Evolutionary conservation across 805 yeast genomes (phyloP).

Genomic region (Grigorovia transvaalensis): DNA sequence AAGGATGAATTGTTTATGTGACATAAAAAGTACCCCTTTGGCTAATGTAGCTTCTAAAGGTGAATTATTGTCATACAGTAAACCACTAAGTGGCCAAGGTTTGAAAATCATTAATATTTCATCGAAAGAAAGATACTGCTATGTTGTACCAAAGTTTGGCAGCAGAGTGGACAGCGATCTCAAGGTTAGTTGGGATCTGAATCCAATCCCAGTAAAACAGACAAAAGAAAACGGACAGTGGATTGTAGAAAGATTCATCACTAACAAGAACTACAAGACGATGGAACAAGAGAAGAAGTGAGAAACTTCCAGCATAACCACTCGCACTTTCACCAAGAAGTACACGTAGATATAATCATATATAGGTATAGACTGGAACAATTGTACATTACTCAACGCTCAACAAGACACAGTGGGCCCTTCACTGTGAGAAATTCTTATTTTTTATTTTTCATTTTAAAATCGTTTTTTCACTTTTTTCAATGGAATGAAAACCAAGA

Average conservation of each 20-base stretch:
- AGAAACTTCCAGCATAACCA: not conserved
- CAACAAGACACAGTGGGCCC: not conserved
- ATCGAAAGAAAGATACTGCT: slow-evolving; percentile 67
- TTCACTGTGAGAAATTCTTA: no score
- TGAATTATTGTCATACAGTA: slow-evolving; percentile 70
- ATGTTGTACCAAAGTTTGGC: slow-evolving; percentile 85
- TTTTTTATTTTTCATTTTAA: not conserved
- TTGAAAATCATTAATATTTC: slow-evolving; percentile 65
- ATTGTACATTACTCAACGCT: not conserved
- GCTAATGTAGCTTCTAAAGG: slow-evolving; percentile 68
- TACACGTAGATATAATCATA: not conserved
- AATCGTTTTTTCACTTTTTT: not conserved
- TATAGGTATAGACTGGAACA: not conserved
- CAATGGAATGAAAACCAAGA: not conserved
- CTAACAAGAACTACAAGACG: slow-evolving; percentile 19
- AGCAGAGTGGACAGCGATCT: slow-evolving; percentile 68
- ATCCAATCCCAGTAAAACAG: slow-evolving; percentile 68
- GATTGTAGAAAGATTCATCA: slow-evolving; percentile 34
- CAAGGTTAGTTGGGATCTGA: slow-evolving; percentile 86
- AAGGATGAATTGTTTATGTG: slow-evolving; percentile 69
- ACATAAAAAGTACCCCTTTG: slow-evolving; percentile 62
- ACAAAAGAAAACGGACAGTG: slow-evolving; percentile 58
- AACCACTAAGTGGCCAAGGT: slow-evolving; percentile 78
- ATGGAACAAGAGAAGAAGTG: slow-evolving; percentile 2
- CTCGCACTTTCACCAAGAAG: not conserved